Evolutionary conservation across 805 yeast genomes (phyloP), one percentile per base, ranked within the genome.

Genomic region (Candida corydali): DNA sequence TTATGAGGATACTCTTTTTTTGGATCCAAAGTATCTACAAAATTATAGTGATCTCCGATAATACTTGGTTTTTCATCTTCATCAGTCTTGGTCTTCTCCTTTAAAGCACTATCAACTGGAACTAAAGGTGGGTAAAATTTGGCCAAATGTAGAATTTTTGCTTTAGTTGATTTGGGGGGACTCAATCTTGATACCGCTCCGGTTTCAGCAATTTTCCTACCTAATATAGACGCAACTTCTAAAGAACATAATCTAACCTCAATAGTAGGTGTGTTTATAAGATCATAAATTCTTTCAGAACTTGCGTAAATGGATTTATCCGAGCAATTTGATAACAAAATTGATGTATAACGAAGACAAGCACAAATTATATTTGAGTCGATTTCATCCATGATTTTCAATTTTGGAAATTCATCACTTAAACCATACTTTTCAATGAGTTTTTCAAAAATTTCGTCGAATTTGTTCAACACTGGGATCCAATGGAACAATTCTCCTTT

Each of bases 401-500:
- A 68, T 29, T 59, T 69, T 3, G 77, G 72, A 36, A 58, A 49
- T 14, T 70, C 72, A 10, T 66, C 65, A 24, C 64, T 69, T 36
- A 80, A 57, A 23, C 61, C 65, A 49, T 86, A 82, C 42, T 76
- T 76, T 6, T 59, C 59, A 11, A 83, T 72, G 16, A 73, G 62
- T 3, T 50, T 47, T 35, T 78, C 83, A 36, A 86, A 61, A 5
- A 86, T 69, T 9, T 65, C 70, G 53, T 89, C 96, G 51, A 89
- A 77, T 47, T 81, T 68, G 55, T 87, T 83, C 47, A 91, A 64
- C 1, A 86, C 77, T 0, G 82, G 73, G 19, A 85, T 75, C 93
- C 95, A 89, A 41, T 80, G 80, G 42, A 72, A 73, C 23, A 91
- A 58, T 47, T 86, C 83, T 25, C 83, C 85, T 42, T 78, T 67